Percentiles rank a stretch among this genome's conserved stretches.
Evolutionary conservation across 768 basidiomycete species (phyloP).

Genomic region (Strobilomyces echinocephalus): DNA sequence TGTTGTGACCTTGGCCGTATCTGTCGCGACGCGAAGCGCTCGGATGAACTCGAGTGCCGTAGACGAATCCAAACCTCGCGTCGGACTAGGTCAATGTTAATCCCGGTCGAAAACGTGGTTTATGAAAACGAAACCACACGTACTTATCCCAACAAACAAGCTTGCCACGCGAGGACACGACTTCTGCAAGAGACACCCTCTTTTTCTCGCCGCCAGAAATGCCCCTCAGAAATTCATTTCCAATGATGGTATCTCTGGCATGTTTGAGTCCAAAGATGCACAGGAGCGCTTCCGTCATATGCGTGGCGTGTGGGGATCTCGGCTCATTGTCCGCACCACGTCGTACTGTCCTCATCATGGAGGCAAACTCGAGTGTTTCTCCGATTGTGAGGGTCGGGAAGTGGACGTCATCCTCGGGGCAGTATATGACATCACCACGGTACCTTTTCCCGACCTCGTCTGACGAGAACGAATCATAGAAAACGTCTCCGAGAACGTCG

Average conservation of each 20-base stretch:
- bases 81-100: slow-evolving; percentile 49
- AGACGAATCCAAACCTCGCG: slow-evolving; percentile 60
- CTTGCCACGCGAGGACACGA: slow-evolving; percentile 54
- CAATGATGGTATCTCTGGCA: slow-evolving; percentile 28
- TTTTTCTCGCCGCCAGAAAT: neutral
- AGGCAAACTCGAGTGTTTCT: slow-evolving; percentile 48
- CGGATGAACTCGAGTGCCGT: slow-evolving; percentile 72
- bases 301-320: slow-evolving; percentile 23
- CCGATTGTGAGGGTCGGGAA: slow-evolving; percentile 39
- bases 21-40: slow-evolving; percentile 60
- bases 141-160: slow-evolving; percentile 79
- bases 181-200: slow-evolving; percentile 51
- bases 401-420: slow-evolving; percentile 25
- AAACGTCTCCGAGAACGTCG: slow-evolving; percentile 38
- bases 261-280: slow-evolving; percentile 76
- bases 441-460: slow-evolving; percentile 43
- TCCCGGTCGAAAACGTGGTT: no score
- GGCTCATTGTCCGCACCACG: slow-evolving; percentile 16
- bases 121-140: no score
- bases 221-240: neutral
- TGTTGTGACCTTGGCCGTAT: slow-evolving; percentile 49
- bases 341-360: slow-evolving; percentile 43
- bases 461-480: slow-evolving; percentile 43
- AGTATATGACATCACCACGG: slow-evolving; percentile 44
- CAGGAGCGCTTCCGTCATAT: slow-evolving; percentile 44